Evolutionary conservation across 108 stramenopile genomes (phyloP), one percentile per base, ranked within the genome.

Genomic region (Schizochytrium sp.): DNA sequence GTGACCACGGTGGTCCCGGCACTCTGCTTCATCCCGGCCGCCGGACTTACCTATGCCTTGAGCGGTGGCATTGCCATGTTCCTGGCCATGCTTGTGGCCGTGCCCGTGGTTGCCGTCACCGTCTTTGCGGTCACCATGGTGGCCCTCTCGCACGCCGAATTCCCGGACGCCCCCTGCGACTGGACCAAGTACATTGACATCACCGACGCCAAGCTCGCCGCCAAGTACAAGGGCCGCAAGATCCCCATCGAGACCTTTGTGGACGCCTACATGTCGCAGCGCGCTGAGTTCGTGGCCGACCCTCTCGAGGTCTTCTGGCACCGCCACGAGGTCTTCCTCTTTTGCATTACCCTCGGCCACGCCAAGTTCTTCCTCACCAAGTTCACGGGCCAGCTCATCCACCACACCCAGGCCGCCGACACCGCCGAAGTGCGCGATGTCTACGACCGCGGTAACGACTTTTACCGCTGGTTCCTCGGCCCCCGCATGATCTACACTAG

Each of bases 361-460:
- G 53, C 16, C 87, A 87, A 87, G 53, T 87, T 57, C 53, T 87
- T 57, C 87, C 87, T 87, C 57, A 57, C 23, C 53, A 57, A 87
- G 76, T 83, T 83, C 76, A 83, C 76, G 16, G 76, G 76, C 45
- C 76, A 83, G 76, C 76, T 83, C 51, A 23, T 83, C 19, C 76
- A 83, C 76, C 76, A 83, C 76, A 53, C 48, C 87, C 53, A 87
- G 87, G 57, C 53, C 18, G 48, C 87, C 25, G 53, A 55, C 87
- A 28, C 87, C 57, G 53, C 48, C 16, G 89, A 89, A 58, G 69
- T 89, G 53, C 47, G 48, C 53, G 89, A 89, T 28, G 69, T 72
- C 58, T 89, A 89, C 89, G 57, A 89, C 72, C 89, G 89, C 89
- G 72, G 72, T 23, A 89, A 89, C 72, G 89, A 76, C 89, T 89